A percentile compares a stretch with the other conserved stretches of the same genome.
Evolutionary conservation across 1,139 yeast genomes (phyloP).

Genomic region (Blastobotrys capitulatus): DNA sequence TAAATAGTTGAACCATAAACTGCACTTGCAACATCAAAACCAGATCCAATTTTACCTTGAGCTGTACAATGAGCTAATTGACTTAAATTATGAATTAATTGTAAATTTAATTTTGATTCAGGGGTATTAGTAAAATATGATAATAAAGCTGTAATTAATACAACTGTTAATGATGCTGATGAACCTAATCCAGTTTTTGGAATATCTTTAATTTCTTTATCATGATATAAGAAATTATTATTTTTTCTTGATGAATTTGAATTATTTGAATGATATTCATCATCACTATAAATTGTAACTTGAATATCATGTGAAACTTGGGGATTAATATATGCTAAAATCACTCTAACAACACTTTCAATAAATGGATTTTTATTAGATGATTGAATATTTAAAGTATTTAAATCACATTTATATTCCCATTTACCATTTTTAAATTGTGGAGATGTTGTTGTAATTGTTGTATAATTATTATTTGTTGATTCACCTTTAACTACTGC

Average conservation of each 20-base stretch:
- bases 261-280: slow-evolving; percentile 82
- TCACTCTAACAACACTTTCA: slow-evolving; percentile 53
- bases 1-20: slow-evolving; percentile 85
- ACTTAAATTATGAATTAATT: slow-evolving; percentile 65
- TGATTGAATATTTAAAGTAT: slow-evolving; percentile 2
- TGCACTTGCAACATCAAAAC: slow-evolving; percentile 96
- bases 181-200: slow-evolving; percentile 96
- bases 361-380: slow-evolving; percentile 63
- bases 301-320: slow-evolving; percentile 29
- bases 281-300: slow-evolving; percentile 73
- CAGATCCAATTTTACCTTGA: slow-evolving; percentile 92
- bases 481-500: slow-evolving; percentile 44
- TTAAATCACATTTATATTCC: slow-evolving; percentile 41
- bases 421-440: slow-evolving; percentile 73
- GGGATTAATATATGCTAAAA: slow-evolving; percentile 48
- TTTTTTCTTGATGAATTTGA: neutral
- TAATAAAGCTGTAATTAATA: slow-evolving; percentile 64
- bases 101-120: slow-evolving; percentile 10
- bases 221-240: slow-evolving; percentile 54
- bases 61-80: slow-evolving; percentile 92
- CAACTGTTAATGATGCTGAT: slow-evolving; percentile 89
- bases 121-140: slow-evolving; percentile 40
- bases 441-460: slow-evolving; percentile 58
- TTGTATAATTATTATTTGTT: slow-evolving; percentile 16
- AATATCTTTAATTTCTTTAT: slow-evolving; percentile 56